Evolutionary conservation across 345 rosid genomes (phyloP).

Genomic region (Fremontodendron californicum): DNA sequence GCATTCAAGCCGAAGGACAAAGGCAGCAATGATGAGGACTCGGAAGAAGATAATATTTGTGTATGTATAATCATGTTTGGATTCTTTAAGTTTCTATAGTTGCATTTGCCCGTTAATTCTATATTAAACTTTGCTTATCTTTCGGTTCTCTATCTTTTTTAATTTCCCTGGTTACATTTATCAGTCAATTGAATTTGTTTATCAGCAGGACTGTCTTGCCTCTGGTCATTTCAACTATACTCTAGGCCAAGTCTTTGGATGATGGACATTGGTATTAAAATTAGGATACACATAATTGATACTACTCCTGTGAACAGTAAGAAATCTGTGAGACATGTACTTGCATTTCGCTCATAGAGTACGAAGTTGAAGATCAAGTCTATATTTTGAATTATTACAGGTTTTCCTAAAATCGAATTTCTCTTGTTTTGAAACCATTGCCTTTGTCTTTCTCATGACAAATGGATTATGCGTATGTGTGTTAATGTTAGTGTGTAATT

Average conservation of each 20-base stretch:
- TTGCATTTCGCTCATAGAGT: not conserved
- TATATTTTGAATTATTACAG: no score
- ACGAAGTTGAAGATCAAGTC: no score
- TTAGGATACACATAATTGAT: not conserved
- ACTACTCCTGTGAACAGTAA: not conserved
- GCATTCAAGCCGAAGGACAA: conserved; percentile 52
- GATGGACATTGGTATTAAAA: not conserved
- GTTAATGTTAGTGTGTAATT: no score
- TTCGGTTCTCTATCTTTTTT: not conserved
- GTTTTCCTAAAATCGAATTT: not conserved
- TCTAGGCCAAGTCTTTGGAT: not conserved
- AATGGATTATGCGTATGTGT: no score
- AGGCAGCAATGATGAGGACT: conserved; percentile 30
- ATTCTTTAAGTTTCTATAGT: not conserved
- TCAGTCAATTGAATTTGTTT: not conserved
- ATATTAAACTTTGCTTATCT: not conserved
- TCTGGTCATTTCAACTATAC: not conserved
- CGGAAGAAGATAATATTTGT: conserved; percentile 36
- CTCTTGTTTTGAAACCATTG: not conserved
- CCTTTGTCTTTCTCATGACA: not conserved
- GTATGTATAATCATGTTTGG: conserved; percentile 35
- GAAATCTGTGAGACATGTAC: no score
- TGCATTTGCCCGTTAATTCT: not conserved
- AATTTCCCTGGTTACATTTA: not conserved
- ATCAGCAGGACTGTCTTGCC: not conserved